Percentiles rank a stretch among this genome's conserved stretches.
These are phyloP conservation scores for Cyamopsis tetragonoloba DNA, from an alignment of 306 rosid genomes.

Conservation along the genomic window DNA sequence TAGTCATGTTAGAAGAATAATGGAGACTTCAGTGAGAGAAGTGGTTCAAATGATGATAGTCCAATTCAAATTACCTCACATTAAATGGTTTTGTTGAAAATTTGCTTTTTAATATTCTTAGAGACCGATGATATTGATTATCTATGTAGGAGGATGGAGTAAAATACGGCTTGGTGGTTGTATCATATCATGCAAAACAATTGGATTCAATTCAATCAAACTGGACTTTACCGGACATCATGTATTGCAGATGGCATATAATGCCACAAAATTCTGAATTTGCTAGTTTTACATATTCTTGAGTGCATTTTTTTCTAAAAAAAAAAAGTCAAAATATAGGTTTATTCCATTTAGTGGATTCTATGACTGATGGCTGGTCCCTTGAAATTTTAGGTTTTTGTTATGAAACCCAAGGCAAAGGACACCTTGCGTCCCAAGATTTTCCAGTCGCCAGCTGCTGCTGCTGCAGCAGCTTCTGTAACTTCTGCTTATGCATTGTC, in stretches of 20 bases:
- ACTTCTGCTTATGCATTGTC: slow-evolving; percentile 91
- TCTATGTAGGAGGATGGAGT: background rate
- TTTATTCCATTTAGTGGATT: slow-evolving; percentile 16
- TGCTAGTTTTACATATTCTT: slow-evolving; percentile 8
- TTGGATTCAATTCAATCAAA: background rate
- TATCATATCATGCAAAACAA: slow-evolving; percentile 8
- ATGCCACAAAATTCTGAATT: background rate
- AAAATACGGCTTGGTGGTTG: background rate
- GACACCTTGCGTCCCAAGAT: slow-evolving; percentile 68
- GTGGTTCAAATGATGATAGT: background rate
- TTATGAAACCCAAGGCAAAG: slow-evolving; percentile 76
- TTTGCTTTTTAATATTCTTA: background rate
- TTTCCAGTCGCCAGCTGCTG: slow-evolving; percentile 94
- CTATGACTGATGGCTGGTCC: slow-evolving; percentile 16
- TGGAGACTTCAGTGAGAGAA: background rate
- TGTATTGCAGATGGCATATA: background rate
- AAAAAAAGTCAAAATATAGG: background rate
- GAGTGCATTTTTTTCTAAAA: background rate
- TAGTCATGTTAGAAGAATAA: background rate
- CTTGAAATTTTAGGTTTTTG: slow-evolving; percentile 54
- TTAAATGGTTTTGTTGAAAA: slow-evolving; percentile 6
- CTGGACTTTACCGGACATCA: background rate
- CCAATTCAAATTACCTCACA: background rate
- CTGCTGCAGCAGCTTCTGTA: slow-evolving; percentile 97
- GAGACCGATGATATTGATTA: background rate